Evolutionary conservation across 306 rosid species (phyloP).

Genomic region (Medicago arabica): DNA sequence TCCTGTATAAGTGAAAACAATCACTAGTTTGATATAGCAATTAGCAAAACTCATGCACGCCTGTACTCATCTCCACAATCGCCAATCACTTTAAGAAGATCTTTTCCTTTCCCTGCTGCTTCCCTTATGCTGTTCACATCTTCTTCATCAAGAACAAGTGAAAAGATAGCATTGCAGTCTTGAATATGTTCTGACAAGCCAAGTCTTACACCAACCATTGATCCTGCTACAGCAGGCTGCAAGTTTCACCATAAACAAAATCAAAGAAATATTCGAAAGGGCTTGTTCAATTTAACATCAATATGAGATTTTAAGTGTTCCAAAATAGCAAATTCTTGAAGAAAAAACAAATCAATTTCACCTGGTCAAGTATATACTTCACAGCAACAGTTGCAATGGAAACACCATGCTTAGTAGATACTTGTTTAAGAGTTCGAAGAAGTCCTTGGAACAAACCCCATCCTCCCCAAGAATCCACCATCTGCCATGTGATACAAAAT

Average conservation of each 20-base stretch:
- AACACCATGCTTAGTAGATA: slow-evolving; percentile 81
- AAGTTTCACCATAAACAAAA: slow-evolving; percentile 39
- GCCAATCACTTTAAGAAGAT: slow-evolving; percentile 87
- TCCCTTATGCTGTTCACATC: slow-evolving; percentile 75
- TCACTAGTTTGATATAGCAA: slow-evolving; percentile 20
- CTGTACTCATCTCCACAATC: slow-evolving; percentile 98
- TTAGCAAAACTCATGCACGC: slow-evolving; percentile 57
- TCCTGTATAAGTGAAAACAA: slow-evolving; percentile 10
- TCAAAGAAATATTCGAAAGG: background rate
- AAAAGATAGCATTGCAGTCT: slow-evolving; percentile 74
- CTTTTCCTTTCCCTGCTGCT: slow-evolving; percentile 73
- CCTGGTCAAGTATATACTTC: slow-evolving; percentile 86
- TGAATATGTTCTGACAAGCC: slow-evolving; percentile 90
- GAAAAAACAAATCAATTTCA: slow-evolving; percentile 40
- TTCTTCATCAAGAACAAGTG: slow-evolving; percentile 86
- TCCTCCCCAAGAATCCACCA: slow-evolving; percentile 98
- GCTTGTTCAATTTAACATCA: slow-evolving; percentile 10
- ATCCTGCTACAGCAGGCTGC: slow-evolving; percentile 96
- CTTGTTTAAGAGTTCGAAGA: slow-evolving; percentile 80
- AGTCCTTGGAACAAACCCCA: slow-evolving; percentile 86
- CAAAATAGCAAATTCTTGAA: background rate
- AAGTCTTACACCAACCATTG: slow-evolving; percentile 94
- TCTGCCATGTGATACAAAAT: slow-evolving; percentile 54
- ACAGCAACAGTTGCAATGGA: slow-evolving; percentile 86
- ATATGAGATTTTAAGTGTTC: background rate